Conservation (phyloP, 352 stramenopile species). For the Thraustochytrium striatum region DNA sequence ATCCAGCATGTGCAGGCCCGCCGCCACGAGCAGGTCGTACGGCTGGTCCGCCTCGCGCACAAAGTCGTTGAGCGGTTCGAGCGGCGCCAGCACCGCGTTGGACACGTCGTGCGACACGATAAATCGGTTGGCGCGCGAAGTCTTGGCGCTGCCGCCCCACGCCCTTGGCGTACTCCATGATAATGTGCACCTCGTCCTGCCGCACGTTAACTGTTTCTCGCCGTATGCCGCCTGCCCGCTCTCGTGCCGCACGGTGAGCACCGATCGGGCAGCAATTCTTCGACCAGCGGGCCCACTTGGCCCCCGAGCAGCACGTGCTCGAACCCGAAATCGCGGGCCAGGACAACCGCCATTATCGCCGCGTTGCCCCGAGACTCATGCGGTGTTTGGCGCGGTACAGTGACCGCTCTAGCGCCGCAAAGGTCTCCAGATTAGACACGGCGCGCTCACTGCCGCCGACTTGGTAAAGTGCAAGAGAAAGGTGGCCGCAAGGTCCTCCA, state of each 20-base stretch:
- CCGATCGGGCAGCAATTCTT: neutral
- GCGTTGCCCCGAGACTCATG: slow-evolving; percentile 24
- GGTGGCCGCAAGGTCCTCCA: slow-evolving; percentile 1
- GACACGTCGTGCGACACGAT: slow-evolving; percentile 37
- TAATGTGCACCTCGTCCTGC: slow-evolving; percentile 36
- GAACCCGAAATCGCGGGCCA: slow-evolving; percentile 14
- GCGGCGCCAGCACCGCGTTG: slow-evolving; percentile 17
- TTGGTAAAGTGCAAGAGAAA: slow-evolving; percentile 25
- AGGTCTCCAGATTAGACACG: slow-evolving; percentile 10
- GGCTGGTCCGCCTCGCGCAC: slow-evolving; percentile 10
- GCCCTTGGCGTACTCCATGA: slow-evolving; percentile 40
- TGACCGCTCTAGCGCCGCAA: slow-evolving; percentile 6
- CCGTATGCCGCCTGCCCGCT: neutral
- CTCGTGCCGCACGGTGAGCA: neutral
- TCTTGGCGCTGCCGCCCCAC: neutral
- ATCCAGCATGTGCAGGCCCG: slow-evolving; percentile 36
- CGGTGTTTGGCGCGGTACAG: neutral
- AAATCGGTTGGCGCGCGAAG: slow-evolving; percentile 11
- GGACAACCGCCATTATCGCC: slow-evolving; percentile 28
- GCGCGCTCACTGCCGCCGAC: slow-evolving; percentile 6
- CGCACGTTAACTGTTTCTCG: neutral
- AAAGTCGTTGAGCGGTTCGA: slow-evolving; percentile 7
- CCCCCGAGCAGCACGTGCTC: slow-evolving; percentile 25
- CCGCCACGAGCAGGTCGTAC: slow-evolving; percentile 24
- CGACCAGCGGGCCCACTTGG: neutral